A percentile compares a stretch with the other conserved stretches of the same genome.
phyloP scores from a whole-genome alignment of 148 eudicot genomes.

The Chenopodium quinoa region DNA sequence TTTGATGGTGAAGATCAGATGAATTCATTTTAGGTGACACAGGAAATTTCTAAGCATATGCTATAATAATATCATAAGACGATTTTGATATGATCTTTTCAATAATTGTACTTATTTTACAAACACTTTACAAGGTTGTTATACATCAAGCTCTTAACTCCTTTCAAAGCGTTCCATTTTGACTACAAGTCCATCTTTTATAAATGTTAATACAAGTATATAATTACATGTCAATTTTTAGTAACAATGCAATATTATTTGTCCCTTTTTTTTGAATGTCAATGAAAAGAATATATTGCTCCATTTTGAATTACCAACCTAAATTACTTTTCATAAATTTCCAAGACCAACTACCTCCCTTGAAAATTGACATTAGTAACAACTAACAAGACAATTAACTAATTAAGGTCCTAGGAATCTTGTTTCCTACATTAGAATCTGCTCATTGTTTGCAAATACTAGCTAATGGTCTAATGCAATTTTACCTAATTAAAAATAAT shows the following conservation, averaged over 20 bases:
- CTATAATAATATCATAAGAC: not conserved
- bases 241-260: no score
- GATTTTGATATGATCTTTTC: not conserved
- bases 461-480: not conserved
- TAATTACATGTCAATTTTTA: no score
- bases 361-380: constrained; percentile 11
- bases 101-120: not conserved
- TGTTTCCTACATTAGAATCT: not conserved
- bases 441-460: not conserved
- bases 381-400: not conserved
- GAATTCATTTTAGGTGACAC: no score
- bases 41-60: no score
- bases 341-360: not conserved
- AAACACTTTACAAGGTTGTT: not conserved
- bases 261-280: not conserved
- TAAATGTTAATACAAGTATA: no score
- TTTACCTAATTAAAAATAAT: not conserved
- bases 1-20: no score
- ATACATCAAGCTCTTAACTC: not conserved
- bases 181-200: no score
- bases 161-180: not conserved
- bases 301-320: not conserved
- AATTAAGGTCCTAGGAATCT: not conserved
- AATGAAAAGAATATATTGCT: no score
- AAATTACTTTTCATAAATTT: not conserved